Percentiles rank a stretch among this genome's conserved stretches.
Evolutionary conservation across 495 filamentous ascomycete species (phyloP).

Genomic region (Choiromyces venosus): DNA sequence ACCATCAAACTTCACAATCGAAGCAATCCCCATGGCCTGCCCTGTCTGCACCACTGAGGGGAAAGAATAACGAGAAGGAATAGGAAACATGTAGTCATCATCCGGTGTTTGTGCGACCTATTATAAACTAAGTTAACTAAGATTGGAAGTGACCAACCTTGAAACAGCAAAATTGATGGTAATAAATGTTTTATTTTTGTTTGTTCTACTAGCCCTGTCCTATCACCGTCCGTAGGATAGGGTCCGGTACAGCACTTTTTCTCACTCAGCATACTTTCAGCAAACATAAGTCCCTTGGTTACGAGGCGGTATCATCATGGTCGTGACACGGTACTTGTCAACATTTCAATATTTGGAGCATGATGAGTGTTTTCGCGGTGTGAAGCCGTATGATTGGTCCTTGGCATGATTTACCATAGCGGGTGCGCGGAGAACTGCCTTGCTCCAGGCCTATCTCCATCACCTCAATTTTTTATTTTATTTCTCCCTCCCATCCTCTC

Average conservation of each 20-base stretch:
- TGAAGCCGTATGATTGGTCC: constrained; percentile 30
- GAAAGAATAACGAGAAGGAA: not conserved
- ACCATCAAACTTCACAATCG: constrained; percentile 1
- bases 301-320: not conserved
- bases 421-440: constrained; percentile 33
- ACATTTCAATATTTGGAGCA: not conserved
- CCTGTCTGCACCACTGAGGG: not conserved
- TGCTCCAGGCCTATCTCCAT: constrained; percentile 27
- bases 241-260: not conserved
- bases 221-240: not conserved
- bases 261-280: not conserved
- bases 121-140: not conserved
- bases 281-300: not conserved
- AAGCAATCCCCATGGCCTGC: not conserved
- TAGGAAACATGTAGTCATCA: constrained; percentile 3
- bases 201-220: not conserved
- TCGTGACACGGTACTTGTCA: not conserved
- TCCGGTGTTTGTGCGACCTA: not conserved
- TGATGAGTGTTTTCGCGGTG: constrained; percentile 11
- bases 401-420: constrained; percentile 15
- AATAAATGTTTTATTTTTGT: not conserved
- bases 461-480: constrained; percentile 30
- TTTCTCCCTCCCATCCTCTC: constrained; percentile 4
- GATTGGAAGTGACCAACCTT: not conserved
- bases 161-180: not conserved